Evolutionary conservation across 2,329 filamentous ascomycete species (phyloP).

Genomic region (Cladosporium sp.): DNA sequence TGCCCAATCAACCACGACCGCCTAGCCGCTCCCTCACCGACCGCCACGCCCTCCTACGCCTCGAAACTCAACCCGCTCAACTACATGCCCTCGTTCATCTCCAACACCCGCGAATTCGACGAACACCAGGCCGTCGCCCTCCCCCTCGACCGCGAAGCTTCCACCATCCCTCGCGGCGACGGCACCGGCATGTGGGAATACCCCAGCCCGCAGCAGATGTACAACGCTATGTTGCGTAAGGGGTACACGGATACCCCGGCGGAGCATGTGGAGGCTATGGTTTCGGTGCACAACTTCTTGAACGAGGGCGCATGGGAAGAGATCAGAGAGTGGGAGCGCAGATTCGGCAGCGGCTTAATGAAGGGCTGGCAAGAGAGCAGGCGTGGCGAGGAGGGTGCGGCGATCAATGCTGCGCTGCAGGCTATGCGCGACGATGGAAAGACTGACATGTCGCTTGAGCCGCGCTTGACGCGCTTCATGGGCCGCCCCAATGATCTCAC

Average conservation of each 20-base stretch:
- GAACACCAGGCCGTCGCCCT: conserved; percentile 68
- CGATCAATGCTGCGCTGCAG: conserved; percentile 22
- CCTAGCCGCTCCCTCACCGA: conserved; percentile 19
- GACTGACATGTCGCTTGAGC: conserved; percentile 40
- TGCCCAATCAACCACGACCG: conserved; percentile 38
- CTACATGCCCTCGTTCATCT: conserved; percentile 88
- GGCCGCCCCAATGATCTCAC: conserved; percentile 85
- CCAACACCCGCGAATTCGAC: conserved; percentile 64
- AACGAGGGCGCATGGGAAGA: conserved; percentile 97
- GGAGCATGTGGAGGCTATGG: conserved; percentile 93
- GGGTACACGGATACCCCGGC: conserved; percentile 92
- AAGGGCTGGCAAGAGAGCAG: conserved; percentile 31
- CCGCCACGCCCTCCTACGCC: conserved; percentile 45
- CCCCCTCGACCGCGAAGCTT: conserved; percentile 75
- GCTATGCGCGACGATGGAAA: conserved; percentile 24
- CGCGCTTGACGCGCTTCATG: conserved; percentile 80
- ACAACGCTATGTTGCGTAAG: conserved; percentile 94
- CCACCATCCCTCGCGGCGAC: conserved; percentile 85
- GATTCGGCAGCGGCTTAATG: conserved; percentile 72
- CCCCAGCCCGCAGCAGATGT: conserved; percentile 98
- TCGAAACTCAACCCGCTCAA: conserved; percentile 77
- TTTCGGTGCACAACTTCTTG: conserved; percentile 94
- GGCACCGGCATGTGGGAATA: conserved; percentile 86
- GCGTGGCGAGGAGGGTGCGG: conserved; percentile 32
- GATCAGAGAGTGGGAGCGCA: conserved; percentile 87